These are phyloP conservation scores for Penicillium digitatum DNA, from an alignment of 2,329 filamentous ascomycete species.

Conservation along the genomic window DNA sequence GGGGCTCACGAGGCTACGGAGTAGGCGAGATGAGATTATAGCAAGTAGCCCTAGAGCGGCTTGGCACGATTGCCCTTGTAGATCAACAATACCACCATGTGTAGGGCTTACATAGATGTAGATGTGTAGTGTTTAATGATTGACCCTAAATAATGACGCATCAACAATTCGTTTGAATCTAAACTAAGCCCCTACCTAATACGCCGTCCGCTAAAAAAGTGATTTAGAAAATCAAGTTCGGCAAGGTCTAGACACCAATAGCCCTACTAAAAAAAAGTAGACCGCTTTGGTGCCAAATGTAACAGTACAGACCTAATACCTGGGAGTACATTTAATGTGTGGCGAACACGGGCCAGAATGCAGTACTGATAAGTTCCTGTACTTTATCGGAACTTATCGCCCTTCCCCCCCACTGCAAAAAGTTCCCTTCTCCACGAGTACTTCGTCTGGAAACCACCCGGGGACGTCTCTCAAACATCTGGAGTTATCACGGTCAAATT, in stretches of 20 bases:
- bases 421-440: constrained; percentile 1
- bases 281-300: constrained; percentile 7
- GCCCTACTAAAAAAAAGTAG: background rate
- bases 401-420: constrained; percentile 12
- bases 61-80: background rate
- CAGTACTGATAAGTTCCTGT: constrained; percentile 6
- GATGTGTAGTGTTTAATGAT: background rate
- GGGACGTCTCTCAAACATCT: background rate
- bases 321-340: background rate
- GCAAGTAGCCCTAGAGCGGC: background rate
- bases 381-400: constrained; percentile 6
- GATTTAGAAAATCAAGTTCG: no score
- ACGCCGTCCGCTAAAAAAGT: no score
- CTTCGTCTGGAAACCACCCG: background rate
- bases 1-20: no score
- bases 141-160: no score
- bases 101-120: no score
- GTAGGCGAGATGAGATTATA: background rate
- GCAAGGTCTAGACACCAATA: background rate
- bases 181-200: background rate
- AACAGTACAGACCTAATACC: background rate
- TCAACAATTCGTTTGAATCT: background rate
- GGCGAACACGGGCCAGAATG: background rate
- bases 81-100: no score
- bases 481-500: background rate